Base-by-base conservation (phyloP, 805 yeast genomes). In the Metschnikowia baotianmanensis region DNA sequence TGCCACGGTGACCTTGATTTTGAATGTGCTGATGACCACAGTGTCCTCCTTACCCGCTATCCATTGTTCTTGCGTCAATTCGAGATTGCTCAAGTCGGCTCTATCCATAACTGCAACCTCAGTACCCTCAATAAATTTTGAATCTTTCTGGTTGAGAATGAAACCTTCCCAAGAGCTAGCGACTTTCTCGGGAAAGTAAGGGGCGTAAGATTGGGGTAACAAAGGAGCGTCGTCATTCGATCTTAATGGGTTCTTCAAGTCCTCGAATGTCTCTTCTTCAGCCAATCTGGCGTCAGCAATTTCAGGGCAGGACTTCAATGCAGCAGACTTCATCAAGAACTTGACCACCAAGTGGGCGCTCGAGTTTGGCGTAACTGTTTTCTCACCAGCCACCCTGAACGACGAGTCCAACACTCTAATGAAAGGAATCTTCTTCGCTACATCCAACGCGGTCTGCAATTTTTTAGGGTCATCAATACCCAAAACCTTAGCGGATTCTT, bases 351-450 rank as follows among this genome's bases (percentile, higher is more conserved):
- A 67, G 62, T 87, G 90, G 7, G 87, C 80, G 35, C 76, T 75
- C 2, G 97, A 78, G 36, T 50, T 40, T 19, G 76, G 72, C 20
- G 96, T 83, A 21, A 86, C 80, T 22, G 68, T 68, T 12, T 63
- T 58, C 67, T 90, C 97, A 24, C 98, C 98, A 3, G 96, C 91
- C 31, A 91, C 96, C 47, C 76, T 74, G 65, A 88, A 88, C 43
- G 77, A 78, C 31, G 95, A 82, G 37, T 76, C 77, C 21, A 89
- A 49, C 12, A 89, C 67, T 53, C 83, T 78, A 36, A 90, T 62
- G 33, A 71, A 63, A 31, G 97, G 96, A 24, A 89, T 77, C 23
- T 73, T 67, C 3, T 75, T 58, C 1, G 90, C 95, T 43, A 80
- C 73, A 3, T 63, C 60, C 36, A 81, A 57, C 1, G 85, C 72